A percentile compares a stretch with the other conserved stretches of the same genome.
Evolutionary conservation across 495 filamentous ascomycete species (phyloP).

Genomic region (Xanthoparmelia taractica): DNA sequence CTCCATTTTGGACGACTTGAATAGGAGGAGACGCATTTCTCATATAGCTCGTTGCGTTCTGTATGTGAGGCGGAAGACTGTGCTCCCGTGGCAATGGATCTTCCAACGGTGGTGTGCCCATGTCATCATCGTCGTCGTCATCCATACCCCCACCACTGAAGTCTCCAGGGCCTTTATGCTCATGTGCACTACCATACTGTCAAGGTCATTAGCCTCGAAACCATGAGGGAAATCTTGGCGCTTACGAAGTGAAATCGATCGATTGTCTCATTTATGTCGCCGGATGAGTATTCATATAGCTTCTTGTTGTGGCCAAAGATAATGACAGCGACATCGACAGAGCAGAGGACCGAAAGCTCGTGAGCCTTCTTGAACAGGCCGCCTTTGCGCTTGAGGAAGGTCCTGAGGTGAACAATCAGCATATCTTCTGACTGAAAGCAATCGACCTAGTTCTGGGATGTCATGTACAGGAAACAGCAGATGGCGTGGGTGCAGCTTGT

Average conservation of each 20-base stretch:
- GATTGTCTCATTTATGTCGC: slow-evolving; percentile 84
- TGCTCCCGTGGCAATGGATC: slow-evolving; percentile 49
- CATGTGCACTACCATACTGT: slow-evolving; percentile 85
- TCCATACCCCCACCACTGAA: slow-evolving; percentile 80
- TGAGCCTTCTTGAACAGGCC: slow-evolving; percentile 99
- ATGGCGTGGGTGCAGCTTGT: slow-evolving; percentile 8
- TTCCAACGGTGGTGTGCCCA: slow-evolving; percentile 55
- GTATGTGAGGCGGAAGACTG: slow-evolving; percentile 64
- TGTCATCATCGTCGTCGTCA: slow-evolving; percentile 85
- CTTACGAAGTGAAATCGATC: slow-evolving; percentile 82
- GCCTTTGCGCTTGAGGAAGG: slow-evolving; percentile 96
- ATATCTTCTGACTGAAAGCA: neutral
- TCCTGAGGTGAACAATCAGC: slow-evolving; percentile 46
- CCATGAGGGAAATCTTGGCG: slow-evolving; percentile 23
- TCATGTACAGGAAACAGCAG: slow-evolving; percentile 11
- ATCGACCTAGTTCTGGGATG: slow-evolving; percentile 5
- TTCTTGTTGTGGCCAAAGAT: slow-evolving; percentile 99
- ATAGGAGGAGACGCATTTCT: slow-evolving; percentile 82
- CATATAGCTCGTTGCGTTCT: slow-evolving; percentile 66
- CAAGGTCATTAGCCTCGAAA: slow-evolving; percentile 12
- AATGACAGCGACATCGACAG: slow-evolving; percentile 95
- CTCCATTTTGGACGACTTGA: slow-evolving; percentile 78
- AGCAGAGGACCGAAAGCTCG: slow-evolving; percentile 94
- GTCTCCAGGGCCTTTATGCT: slow-evolving; percentile 92
- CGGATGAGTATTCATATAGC: slow-evolving; percentile 92